Percentiles rank a stretch among this genome's conserved stretches.
Evolutionary conservation across 805 yeast genomes (phyloP).

Genomic region (Starmerella bacillaris): DNA sequence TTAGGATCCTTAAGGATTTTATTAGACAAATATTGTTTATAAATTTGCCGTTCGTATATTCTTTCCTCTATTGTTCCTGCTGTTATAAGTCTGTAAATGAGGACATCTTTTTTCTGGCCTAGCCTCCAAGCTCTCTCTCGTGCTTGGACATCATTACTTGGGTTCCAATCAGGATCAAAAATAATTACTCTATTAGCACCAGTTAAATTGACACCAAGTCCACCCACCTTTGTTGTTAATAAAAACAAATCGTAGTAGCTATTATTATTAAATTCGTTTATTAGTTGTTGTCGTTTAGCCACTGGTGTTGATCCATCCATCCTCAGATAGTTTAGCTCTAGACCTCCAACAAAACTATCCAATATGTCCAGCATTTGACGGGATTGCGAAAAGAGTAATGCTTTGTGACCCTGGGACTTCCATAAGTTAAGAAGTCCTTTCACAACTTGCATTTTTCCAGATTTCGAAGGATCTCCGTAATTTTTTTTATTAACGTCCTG

Average conservation of each 20-base stretch:
- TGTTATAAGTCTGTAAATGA: conserved; percentile 77
- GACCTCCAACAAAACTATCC: conserved; percentile 40
- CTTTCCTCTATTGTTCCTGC: conserved; percentile 95
- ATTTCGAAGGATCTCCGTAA: conserved; percentile 32
- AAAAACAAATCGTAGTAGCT: conserved; percentile 45
- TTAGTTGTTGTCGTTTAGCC: conserved; percentile 53
- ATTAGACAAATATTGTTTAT: conserved; percentile 83
- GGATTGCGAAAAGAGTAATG: conserved; percentile 79
- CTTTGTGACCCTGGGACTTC: conserved; percentile 59
- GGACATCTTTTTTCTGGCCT: conserved; percentile 84
- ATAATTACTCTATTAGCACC: conserved; percentile 92
- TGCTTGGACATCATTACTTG: conserved; percentile 93
- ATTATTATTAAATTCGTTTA: conserved; percentile 60
- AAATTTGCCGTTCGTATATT: conserved; percentile 89
- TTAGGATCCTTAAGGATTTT: conserved; percentile 90
- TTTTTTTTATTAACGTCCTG: conserved; percentile 24
- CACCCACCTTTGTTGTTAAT: conserved; percentile 89
- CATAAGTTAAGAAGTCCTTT: conserved; percentile 57
- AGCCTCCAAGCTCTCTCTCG: conserved; percentile 93
- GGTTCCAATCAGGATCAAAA: conserved; percentile 97
- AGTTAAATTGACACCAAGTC: conserved; percentile 80
- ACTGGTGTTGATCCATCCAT: conserved; percentile 95
- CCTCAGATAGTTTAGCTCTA: conserved; percentile 39
- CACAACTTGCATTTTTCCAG: conserved; percentile 86
- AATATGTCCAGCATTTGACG: conserved; percentile 83